phyloP scores from a whole-genome alignment of 2,329 filamentous ascomycete species.

The Saccharata proteae region DNA sequence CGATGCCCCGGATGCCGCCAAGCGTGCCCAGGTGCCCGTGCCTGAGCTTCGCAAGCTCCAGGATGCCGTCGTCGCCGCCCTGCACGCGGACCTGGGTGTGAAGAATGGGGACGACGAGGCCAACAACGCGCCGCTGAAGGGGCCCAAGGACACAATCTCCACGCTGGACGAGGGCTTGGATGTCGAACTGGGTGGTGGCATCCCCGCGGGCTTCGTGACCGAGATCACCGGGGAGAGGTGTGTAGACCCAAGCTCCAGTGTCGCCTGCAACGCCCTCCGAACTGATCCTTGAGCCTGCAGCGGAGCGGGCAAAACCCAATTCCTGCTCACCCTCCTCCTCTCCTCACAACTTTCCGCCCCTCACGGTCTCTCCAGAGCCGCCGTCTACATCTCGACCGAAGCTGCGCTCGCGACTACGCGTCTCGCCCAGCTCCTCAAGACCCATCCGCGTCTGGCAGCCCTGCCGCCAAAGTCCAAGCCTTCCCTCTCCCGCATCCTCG shows the following conservation, averaged over 20 bases:
- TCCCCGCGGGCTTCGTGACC: slow-evolving; percentile 69
- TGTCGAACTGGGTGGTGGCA: slow-evolving; percentile 58
- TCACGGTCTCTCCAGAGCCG: slow-evolving; percentile 56
- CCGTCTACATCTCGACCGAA: slow-evolving; percentile 91
- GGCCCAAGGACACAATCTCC: slow-evolving; percentile 49
- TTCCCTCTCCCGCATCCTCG: slow-evolving; percentile 64
- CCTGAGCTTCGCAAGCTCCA: slow-evolving; percentile 67
- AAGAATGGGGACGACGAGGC: slow-evolving; percentile 10
- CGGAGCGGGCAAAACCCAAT: slow-evolving; percentile 89
- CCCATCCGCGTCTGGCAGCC: slow-evolving; percentile 48
- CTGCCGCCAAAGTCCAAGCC: slow-evolving; percentile 36
- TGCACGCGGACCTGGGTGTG: slow-evolving; percentile 52
- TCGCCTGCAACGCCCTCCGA: background rate
- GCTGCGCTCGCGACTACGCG: slow-evolving; percentile 70
- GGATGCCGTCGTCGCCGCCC: slow-evolving; percentile 50
- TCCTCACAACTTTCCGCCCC: slow-evolving; percentile 70
- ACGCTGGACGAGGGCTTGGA: slow-evolving; percentile 70
- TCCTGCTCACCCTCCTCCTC: slow-evolving; percentile 74
- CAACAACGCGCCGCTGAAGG: background rate
- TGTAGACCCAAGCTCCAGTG: too few species aligned
- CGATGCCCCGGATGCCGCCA: slow-evolving; percentile 71
- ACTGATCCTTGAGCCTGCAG: slow-evolving; percentile 32
- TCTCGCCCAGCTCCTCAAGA: slow-evolving; percentile 63
- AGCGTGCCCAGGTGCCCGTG: slow-evolving; percentile 69
- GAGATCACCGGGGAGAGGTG: slow-evolving; percentile 87